Base-by-base conservation (phyloP, 257 asterid genomes). In the Petunia axillaris region DNA sequence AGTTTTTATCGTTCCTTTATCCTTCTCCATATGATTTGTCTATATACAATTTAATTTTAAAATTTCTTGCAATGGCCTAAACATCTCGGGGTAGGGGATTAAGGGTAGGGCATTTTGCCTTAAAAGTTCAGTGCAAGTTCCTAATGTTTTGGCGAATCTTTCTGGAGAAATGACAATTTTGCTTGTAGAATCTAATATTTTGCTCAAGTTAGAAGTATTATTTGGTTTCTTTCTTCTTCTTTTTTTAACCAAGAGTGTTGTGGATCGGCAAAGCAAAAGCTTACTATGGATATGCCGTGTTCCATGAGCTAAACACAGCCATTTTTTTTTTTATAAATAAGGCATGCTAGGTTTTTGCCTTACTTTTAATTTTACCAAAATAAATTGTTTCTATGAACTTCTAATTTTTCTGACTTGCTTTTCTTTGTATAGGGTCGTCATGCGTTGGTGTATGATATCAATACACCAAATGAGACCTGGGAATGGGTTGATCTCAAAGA, bases 401-500 rank as follows among this genome's bases (percentile, higher is more conserved):
- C 36, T 7, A 4, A 54, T 63, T 62, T 36, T 35, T 50, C 66
- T 60, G 58, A 75, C 58, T 73, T 60, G 78, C 66, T 63, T 46
- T 73, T 77, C 74, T 52, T 84, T 38, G 5, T 84, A 80, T 89
- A 95, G 98, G 99, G 97, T 55, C 91, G 90, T 73, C 97, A 95
- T 93, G 91, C 96, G 70, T 84, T 95, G 90, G 95, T 93, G 77
- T 95, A 95, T 89, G 97, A 91, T 79, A 89, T 89, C 84, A 85
- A 88, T 81, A 91, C 96, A 1, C 90, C 95, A 63, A 90, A 87
- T 79, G 95, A 89, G 40, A 90, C 91, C 75, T 81, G 88, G 90
- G 97, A 93, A 87, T 91, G 95, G 97, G 97, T 93, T 62, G 88
- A 92, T 89, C 89, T 95, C 86, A 91, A 93, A 87, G 97, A 92